Evolutionary conservation across 2,329 filamentous ascomycete genomes (phyloP).

Genomic region (Trichoderma sp.): DNA sequence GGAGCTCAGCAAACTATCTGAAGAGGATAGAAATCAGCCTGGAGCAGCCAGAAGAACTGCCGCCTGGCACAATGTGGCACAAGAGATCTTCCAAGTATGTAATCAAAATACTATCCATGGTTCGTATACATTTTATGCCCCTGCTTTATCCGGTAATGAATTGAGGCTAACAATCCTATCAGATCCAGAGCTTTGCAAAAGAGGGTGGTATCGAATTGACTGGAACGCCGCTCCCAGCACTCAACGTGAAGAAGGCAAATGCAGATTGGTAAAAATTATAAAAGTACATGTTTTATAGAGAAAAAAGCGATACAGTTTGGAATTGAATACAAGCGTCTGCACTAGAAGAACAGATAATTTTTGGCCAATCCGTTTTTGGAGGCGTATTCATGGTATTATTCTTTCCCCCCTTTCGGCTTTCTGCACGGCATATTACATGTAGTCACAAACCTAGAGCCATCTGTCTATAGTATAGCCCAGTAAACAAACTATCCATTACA

Average conservation of each 20-base stretch:
- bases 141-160: background rate
- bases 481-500: background rate
- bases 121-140: background rate
- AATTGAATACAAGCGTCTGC: background rate
- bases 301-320: background rate
- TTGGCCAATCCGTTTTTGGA: background rate
- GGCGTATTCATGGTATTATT: background rate
- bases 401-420: too few species aligned
- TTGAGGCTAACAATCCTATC: background rate
- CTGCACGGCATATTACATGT: background rate
- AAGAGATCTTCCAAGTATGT: background rate
- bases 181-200: background rate
- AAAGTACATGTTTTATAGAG: background rate
- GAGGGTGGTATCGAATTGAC: background rate
- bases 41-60: background rate
- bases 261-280: background rate
- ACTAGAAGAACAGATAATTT: background rate
- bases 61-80: background rate
- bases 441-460: background rate
- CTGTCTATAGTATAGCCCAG: too few species aligned
- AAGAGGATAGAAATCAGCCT: background rate
- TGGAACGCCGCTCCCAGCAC: background rate
- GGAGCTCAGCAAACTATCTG: background rate
- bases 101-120: background rate
- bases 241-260: background rate